These are phyloP conservation scores for Medakamo hakoo DNA, from an alignment of 139 green algal genomes.

Conservation along the genomic window DNA sequence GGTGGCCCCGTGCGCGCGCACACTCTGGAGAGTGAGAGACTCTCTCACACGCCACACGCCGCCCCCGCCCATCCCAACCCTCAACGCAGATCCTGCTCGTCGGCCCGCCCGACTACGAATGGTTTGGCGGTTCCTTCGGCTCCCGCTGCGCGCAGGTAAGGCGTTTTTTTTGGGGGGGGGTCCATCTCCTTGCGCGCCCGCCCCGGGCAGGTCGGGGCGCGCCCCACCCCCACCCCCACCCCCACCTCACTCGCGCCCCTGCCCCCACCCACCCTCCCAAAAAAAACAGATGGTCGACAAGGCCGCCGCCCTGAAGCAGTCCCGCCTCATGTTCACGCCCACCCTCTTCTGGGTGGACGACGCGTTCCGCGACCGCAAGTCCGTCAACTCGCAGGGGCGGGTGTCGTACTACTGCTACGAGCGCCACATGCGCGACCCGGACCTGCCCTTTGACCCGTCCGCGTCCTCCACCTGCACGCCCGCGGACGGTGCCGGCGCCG, in stretches of 20 bases:
- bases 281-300: constrained; percentile 11
- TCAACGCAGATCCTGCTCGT: neutral
- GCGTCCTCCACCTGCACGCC: neutral
- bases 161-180: no score
- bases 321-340: constrained; percentile 6
- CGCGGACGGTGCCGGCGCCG: neutral
- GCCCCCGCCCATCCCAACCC: no score
- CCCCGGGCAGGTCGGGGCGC: no score
- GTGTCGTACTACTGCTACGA: constrained; percentile 7
- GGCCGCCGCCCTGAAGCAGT: neutral
- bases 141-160: neutral
- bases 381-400: constrained; percentile 4
- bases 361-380: constrained; percentile 13
- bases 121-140: neutral
- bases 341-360: constrained; percentile 16
- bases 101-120: neutral
- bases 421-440: neutral
- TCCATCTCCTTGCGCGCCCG: no score
- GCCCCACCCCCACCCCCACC: no score
- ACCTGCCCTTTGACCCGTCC: neutral
- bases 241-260: no score
- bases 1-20: no score
- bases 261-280: no score
- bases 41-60: no score
- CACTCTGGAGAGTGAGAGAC: no score